Conservation (phyloP, 768 basidiomycete species). For the Suillus sp. region DNA sequence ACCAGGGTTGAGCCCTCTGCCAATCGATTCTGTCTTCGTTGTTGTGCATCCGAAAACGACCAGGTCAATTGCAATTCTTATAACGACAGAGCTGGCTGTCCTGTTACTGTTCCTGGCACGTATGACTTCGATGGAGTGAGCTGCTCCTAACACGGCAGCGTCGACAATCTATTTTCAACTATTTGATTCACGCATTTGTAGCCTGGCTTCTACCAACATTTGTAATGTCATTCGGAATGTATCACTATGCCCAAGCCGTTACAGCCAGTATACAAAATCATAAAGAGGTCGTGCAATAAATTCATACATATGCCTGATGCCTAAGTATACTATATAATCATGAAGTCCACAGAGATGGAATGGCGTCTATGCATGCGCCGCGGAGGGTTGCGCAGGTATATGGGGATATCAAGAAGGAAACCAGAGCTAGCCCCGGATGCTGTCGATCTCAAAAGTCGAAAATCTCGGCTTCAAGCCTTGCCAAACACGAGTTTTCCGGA, state of each 20-base stretch:
- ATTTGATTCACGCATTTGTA: slow-evolving; percentile 3
- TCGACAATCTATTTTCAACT: neutral
- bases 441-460: neutral
- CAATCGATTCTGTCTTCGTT: slow-evolving; percentile 51
- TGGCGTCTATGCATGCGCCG: neutral
- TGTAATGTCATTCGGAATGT: slow-evolving; percentile 3
- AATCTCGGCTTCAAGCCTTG: slow-evolving; percentile 32
- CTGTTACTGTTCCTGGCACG: slow-evolving; percentile 44
- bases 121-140: slow-evolving; percentile 45
- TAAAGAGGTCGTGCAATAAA: slow-evolving; percentile 8
- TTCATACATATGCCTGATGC: slow-evolving; percentile 7
- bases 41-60: slow-evolving; percentile 43
- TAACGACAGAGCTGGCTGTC: slow-evolving; percentile 46
- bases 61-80: slow-evolving; percentile 55
- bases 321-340: neutral
- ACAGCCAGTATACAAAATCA: slow-evolving; percentile 5
- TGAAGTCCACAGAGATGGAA: neutral
- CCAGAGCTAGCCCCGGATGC: neutral
- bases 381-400: neutral
- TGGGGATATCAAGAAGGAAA: neutral
- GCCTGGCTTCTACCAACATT: neutral
- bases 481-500: slow-evolving; percentile 54
- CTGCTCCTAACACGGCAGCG: slow-evolving; percentile 32
- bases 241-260: slow-evolving; percentile 2
- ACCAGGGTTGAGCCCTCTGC: slow-evolving; percentile 47